Conservation (phyloP, 192 early-diverging fungal species). For the Mortierella claussenii region DNA sequence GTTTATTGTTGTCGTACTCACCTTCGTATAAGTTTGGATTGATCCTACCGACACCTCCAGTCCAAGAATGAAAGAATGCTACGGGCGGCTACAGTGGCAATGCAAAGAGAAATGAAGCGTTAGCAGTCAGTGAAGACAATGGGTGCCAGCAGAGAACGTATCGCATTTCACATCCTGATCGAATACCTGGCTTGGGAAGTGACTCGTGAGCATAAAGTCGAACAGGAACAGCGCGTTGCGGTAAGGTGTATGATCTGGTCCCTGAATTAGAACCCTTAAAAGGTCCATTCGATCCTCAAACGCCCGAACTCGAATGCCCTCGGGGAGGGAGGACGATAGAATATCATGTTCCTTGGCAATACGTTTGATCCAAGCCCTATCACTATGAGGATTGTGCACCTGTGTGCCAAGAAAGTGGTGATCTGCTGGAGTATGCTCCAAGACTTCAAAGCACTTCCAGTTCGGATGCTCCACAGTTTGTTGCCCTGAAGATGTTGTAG, state of each 20-base stretch:
- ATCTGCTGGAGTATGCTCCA: constrained; percentile 46
- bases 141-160: background rate
- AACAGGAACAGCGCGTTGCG: constrained; percentile 68
- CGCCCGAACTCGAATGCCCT: constrained; percentile 67
- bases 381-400: constrained; percentile 11
- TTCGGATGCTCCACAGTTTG: constrained; percentile 8
- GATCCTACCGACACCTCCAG: constrained; percentile 63
- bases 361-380: constrained; percentile 42
- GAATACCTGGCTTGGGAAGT: constrained; percentile 57
- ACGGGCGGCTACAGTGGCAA: constrained; percentile 52
- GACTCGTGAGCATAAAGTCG: constrained; percentile 61
- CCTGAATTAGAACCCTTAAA: constrained; percentile 64
- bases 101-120: background rate
- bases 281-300: constrained; percentile 68
- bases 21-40: constrained; percentile 72
- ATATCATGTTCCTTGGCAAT: constrained; percentile 58
- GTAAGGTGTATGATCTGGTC: constrained; percentile 68
- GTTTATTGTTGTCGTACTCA: background rate
- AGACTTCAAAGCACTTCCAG: constrained; percentile 35
- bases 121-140: background rate
- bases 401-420: constrained; percentile 37
- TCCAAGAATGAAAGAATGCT: constrained; percentile 67
- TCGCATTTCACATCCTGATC: no score
- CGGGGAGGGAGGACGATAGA: constrained; percentile 58
- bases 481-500: background rate